These are phyloP conservation scores for Musa balbisiana DNA, from an alignment of 202 grass and related monocot species.

Conservation along the genomic window DNA sequence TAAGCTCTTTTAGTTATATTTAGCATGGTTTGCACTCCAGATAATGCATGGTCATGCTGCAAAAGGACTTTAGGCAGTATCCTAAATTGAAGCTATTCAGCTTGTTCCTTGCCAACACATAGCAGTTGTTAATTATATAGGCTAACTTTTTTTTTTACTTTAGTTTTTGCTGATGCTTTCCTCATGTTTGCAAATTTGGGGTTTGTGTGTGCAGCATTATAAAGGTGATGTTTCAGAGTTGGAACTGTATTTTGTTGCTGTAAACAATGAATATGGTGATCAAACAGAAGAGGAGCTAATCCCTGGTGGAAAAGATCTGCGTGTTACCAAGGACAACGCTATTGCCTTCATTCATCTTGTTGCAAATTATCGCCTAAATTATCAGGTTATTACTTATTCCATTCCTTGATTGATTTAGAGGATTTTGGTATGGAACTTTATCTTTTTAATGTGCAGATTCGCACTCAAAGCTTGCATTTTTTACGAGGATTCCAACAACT, in stretches of 20 bases:
- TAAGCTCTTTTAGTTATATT: background rate
- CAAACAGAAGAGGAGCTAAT: constrained; percentile 93
- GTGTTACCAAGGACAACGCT: constrained; percentile 91
- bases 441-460: constrained; percentile 53
- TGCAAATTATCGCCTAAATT: constrained; percentile 86
- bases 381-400: constrained; percentile 49
- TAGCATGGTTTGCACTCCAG: background rate
- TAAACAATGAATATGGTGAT: constrained; percentile 98
- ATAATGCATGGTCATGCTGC: no score
- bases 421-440: constrained; percentile 15
- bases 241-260: constrained; percentile 94
- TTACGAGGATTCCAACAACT: constrained; percentile 95
- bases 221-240: constrained; percentile 71
- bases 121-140: no score
- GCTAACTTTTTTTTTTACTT: no score
- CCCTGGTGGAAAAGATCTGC: constrained; percentile 68
- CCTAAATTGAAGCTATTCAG: background rate
- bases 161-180: background rate
- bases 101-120: background rate
- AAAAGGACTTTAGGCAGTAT: background rate
- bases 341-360: constrained; percentile 98
- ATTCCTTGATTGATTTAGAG: constrained; percentile 12
- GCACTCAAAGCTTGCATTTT: constrained; percentile 81
- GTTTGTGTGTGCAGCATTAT: constrained; percentile 52
- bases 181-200: constrained; percentile 8